These are phyloP conservation scores for Pseudogymnoascus sp. DNA, from an alignment of 2,329 filamentous ascomycete species.

Conservation along the genomic window DNA sequence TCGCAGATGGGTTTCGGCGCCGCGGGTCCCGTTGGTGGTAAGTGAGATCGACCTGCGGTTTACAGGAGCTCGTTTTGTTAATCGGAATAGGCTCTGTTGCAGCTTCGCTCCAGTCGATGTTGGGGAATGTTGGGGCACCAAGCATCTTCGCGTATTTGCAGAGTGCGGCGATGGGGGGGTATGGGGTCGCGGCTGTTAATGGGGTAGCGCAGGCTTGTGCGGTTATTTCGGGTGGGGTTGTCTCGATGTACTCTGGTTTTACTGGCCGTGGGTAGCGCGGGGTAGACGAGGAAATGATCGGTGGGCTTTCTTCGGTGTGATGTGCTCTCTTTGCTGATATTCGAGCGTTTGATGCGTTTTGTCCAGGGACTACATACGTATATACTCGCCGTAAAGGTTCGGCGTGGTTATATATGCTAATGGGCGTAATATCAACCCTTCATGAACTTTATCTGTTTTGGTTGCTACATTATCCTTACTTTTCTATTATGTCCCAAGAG, in stretches of 20 bases:
- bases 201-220: not conserved
- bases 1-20: slow-evolving; percentile 14
- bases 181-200: slow-evolving; percentile 7
- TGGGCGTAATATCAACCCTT: too few relatives aligned
- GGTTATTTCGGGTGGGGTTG: not conserved
- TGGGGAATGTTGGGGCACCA: slow-evolving; percentile 14
- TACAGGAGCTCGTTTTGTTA: slow-evolving; percentile 7
- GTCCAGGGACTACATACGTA: too few relatives aligned
- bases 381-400: slow-evolving; percentile 12
- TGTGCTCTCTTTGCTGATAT: not conserved
- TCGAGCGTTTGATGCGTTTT: not conserved
- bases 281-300: not conserved
- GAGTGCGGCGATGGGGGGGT: slow-evolving; percentile 11
- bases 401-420: slow-evolving; percentile 4
- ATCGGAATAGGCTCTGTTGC: slow-evolving; percentile 13
- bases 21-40: slow-evolving; percentile 15
- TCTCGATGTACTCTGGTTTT: not conserved
- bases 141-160: slow-evolving; percentile 5
- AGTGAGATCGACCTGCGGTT: slow-evolving; percentile 11
- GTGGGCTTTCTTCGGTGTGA: not conserved
- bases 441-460: too few relatives aligned
- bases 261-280: not conserved
- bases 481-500: not conserved
- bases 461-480: too few relatives aligned
- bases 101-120: slow-evolving; percentile 12